Base-by-base conservation (phyloP, 352 stramenopile species). In the Globisporangium solare region DNA sequence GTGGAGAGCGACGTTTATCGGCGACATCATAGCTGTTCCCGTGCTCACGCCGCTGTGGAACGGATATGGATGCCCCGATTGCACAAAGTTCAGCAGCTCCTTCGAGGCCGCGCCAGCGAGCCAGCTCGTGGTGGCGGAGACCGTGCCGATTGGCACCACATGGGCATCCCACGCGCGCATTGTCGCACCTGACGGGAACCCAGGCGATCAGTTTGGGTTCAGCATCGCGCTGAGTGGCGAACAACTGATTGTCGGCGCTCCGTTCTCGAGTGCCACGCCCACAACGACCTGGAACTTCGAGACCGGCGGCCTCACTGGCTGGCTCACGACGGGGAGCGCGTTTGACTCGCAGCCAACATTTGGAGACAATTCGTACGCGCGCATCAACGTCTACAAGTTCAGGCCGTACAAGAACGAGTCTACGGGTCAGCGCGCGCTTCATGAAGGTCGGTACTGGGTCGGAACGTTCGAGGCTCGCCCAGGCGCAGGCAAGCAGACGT, bases 221-320 rank as follows among this genome's bases (percentile, higher is more conserved):
- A 89, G 72, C 42, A 73, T 96, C 12, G 83, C 73, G 2, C 61
- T 96, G 22, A 86, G 84, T 39, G 82, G 79, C 14, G 80, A 95
- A 52, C 81, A 93, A 54, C 58, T 88, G 10, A 73, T 95, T 14
- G 68, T 95, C 4, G 85, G 88, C 3, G 85, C 88, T 6, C 71
- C 77, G 54, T 59, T 68, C 2, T 94, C 85, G 1, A 76, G 67
- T 10, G 81, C 83, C 2, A 74, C 92, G 15, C 78, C 86, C 2
- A 92, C 78, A 2, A 98, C 92, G 47, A 98, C 95, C 15, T 99
- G 96, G 94, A 86, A 98, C 66, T 99, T 99, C 65, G 96, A 99
- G 60, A 98, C 96, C 0, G 96, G 95, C 41, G 87, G 98, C 60
- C 71, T 99, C 39, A 87, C 79, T 0, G 96, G 96, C 1, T 99